Conservation (phyloP, 139 green algal species). For the Eudorina sp. region DNA sequence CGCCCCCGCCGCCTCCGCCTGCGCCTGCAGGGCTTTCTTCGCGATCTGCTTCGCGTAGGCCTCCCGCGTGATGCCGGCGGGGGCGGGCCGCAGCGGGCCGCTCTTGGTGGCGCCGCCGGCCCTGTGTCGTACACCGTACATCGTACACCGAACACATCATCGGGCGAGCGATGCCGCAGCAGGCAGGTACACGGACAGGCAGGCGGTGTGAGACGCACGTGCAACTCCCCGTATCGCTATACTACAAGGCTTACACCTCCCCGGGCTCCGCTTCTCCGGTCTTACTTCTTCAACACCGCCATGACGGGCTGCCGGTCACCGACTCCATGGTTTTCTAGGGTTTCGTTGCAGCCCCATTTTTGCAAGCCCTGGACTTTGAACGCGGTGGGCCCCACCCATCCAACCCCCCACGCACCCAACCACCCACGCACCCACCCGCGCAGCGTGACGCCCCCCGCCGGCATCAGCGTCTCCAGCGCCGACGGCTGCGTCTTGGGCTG, state of each 20-base stretch:
- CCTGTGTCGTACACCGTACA: background rate
- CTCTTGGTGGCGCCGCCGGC: slow-evolving; percentile 47
- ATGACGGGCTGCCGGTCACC: too few relatives aligned
- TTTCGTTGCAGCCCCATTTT: too few relatives aligned
- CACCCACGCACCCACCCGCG: slow-evolving; percentile 15
- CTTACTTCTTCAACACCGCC: too few relatives aligned
- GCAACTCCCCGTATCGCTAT: too few relatives aligned
- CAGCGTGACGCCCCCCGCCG: slow-evolving; percentile 56
- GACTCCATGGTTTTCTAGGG: too few relatives aligned
- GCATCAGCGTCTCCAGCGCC: slow-evolving; percentile 56
- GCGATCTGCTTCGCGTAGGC: slow-evolving; percentile 36
- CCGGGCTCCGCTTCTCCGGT: too few relatives aligned
- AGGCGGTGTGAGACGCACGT: too few relatives aligned
- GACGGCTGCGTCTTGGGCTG: slow-evolving; percentile 55
- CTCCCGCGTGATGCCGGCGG: slow-evolving; percentile 24
- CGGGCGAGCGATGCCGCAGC: too few relatives aligned
- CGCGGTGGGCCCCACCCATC: background rate
- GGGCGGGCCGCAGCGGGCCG: slow-evolving; percentile 17
- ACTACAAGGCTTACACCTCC: too few relatives aligned
- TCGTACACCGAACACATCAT: too few relatives aligned
- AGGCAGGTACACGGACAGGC: too few relatives aligned
- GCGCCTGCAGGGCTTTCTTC: slow-evolving; percentile 30
- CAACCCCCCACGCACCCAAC: background rate
- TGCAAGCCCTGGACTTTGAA: background rate
- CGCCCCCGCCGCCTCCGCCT: background rate